Base-by-base conservation (phyloP, 805 yeast species). In the Candida koratica region DNA sequence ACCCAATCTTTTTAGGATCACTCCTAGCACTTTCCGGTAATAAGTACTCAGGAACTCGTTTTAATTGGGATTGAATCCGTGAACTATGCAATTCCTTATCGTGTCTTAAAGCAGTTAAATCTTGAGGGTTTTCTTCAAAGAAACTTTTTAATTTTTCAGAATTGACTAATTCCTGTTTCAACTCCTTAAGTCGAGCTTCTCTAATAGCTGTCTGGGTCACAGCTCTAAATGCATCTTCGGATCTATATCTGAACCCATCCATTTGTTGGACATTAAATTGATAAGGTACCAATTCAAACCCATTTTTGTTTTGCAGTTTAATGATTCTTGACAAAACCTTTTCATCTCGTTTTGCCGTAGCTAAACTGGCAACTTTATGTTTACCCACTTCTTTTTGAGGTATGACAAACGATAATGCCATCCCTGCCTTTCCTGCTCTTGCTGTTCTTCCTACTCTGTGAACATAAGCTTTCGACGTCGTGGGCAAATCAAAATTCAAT, bases 391-490 rank as follows among this genome's bases (percentile, higher is more conserved):
- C 89, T 43, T 81, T 84, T 22, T 68, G 63, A 17, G 93, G 84
- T 17, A 90, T 87, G 13, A 89, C 93, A 64, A 90, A 93, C 12
- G 97, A 88, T 37, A 93, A 71, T 0, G 97, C 84, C 76, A 87
- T 89, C 40, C 98, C 98, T 1, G 93, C 73, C 55, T 86, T 88
- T 36, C 96, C 96, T 6, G 96, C 97, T 63, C 98, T 79, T 4
- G 98, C 98, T 4, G 98, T 93, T 67, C 98, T 79, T 34, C 98
- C 98, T 24, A 93, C 77, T 56, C 98, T 76, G 60, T 93, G 98
- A 19, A 87, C 81, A 55, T 93, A 93, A 3, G 95, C 77, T 55
- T 82, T 84, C 4, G 97, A 81, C 7, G 94, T 79, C 3, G 85
- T 75, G 26, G 98, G 98, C 49, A 93, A 67, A 56, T 93, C 98